phyloP scores from a whole-genome alignment of 164 flowering plant genomes.

The Vitis riparia region DNA sequence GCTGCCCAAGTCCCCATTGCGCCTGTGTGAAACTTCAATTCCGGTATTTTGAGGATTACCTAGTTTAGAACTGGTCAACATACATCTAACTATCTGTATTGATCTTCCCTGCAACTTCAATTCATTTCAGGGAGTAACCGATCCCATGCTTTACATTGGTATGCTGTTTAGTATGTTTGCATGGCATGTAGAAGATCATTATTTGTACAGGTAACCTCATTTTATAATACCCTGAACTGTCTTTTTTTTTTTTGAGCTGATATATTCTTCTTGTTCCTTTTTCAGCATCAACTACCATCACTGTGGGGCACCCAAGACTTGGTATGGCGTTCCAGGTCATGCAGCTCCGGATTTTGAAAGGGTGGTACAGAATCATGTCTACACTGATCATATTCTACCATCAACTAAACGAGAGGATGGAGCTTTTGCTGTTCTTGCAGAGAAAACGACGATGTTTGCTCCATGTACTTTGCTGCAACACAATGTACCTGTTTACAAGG shows the following conservation, averaged over 20 bases:
- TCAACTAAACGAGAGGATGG: slow-evolving; percentile 10
- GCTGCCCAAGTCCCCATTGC: slow-evolving; percentile 19
- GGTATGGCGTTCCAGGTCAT: slow-evolving; percentile 29
- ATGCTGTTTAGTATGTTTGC: slow-evolving; percentile 28
- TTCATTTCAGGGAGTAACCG: slow-evolving; percentile 12
- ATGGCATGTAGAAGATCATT: slow-evolving; percentile 31
- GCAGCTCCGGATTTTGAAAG: slow-evolving; percentile 22
- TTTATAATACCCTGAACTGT: too few species aligned
- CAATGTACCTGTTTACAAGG: slow-evolving; percentile 27
- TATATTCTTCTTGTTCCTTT: background rate
- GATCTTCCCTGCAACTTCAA: background rate
- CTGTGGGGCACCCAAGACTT: slow-evolving; percentile 33
- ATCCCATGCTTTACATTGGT: slow-evolving; percentile 26
- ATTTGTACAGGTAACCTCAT: slow-evolving; percentile 16
- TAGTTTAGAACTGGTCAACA: too few species aligned
- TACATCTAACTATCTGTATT: background rate
- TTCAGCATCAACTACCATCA: slow-evolving; percentile 33
- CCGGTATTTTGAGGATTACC: slow-evolving; percentile 14
- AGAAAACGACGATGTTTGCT: slow-evolving; percentile 33
- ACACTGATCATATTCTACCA: slow-evolving; percentile 6
- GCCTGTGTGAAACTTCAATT: slow-evolving; percentile 18
- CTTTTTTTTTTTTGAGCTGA: too few species aligned
- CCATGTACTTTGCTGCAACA: slow-evolving; percentile 22
- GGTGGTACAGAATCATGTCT: slow-evolving; percentile 19
- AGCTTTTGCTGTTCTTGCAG: slow-evolving; percentile 17